These are phyloP conservation scores for Yamadazyma trypodendri DNA, from an alignment of 1,139 yeast species.

Conservation along the genomic window DNA sequence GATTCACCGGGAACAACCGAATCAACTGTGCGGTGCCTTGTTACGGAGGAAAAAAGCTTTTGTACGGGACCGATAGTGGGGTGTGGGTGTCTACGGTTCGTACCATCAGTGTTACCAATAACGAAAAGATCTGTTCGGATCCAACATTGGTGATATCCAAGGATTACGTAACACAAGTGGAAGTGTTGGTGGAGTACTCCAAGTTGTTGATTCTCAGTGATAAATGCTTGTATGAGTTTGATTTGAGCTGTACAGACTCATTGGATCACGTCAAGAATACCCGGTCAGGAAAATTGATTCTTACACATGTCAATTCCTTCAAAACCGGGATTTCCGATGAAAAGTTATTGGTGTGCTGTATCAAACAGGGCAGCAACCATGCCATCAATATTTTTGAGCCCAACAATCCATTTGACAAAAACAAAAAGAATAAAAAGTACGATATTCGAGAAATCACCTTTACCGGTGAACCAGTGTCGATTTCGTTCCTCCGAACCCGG, in stretches of 20 bases:
- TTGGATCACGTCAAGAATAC: constrained; percentile 70
- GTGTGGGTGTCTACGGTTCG: constrained; percentile 73
- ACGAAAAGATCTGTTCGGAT: constrained; percentile 55
- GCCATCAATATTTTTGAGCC: constrained; percentile 88
- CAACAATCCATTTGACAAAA: constrained; percentile 53
- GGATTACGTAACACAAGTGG: constrained; percentile 81
- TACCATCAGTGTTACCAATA: constrained; percentile 43
- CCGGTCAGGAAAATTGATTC: constrained; percentile 72
- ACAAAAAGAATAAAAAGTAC: constrained; percentile 61
- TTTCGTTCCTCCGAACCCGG: constrained; percentile 84
- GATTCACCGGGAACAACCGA: constrained; percentile 67
- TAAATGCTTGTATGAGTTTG: constrained; percentile 80
- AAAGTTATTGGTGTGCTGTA: constrained; percentile 83
- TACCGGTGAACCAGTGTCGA: constrained; percentile 86
- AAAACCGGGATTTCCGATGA: constrained; percentile 93
- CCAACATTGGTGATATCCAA: constrained; percentile 81
- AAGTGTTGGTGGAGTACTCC: constrained; percentile 89
- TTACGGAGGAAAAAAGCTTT: constrained; percentile 88
- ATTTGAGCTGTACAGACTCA: constrained; percentile 64
- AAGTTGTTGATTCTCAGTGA: constrained; percentile 80
- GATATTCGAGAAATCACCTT: constrained; percentile 77
- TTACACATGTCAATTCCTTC: constrained; percentile 84
- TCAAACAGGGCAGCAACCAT: constrained; percentile 72
- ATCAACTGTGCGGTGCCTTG: constrained; percentile 93
- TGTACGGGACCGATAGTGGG: constrained; percentile 92